A percentile compares a stretch with the other conserved stretches of the same genome.
Evolutionary conservation across 2,329 filamentous ascomycete species (phyloP).

Genomic region (Diaporthe ampelina): DNA sequence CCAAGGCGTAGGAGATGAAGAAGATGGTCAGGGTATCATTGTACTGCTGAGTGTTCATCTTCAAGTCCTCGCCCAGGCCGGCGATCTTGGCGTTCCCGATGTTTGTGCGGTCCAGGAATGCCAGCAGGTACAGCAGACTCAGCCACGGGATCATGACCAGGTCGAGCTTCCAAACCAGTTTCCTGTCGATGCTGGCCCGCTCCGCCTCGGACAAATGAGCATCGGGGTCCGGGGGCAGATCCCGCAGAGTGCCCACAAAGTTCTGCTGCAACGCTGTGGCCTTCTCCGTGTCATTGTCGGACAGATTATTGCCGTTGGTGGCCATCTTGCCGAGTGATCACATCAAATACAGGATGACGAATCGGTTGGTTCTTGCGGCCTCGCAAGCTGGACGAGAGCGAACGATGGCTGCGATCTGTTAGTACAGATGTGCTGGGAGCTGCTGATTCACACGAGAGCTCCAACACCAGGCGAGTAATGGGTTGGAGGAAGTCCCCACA

Average conservation of each 20-base stretch:
- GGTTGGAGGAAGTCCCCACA: background rate
- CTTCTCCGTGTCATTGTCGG: conserved; percentile 42
- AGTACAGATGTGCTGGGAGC: background rate
- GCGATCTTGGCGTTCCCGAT: conserved; percentile 79
- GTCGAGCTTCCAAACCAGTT: conserved; percentile 51
- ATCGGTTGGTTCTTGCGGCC: background rate
- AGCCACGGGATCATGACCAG: conserved; percentile 54
- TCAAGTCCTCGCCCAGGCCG: conserved; percentile 66
- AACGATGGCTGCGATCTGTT: conserved; percentile 6
- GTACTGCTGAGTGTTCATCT: conserved; percentile 75
- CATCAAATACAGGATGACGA: background rate
- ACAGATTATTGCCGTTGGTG: conserved; percentile 18
- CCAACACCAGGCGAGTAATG: no score
- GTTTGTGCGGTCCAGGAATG: conserved; percentile 83
- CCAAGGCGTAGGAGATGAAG: conserved; percentile 87
- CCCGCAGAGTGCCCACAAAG: conserved; percentile 37
- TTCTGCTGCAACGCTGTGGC: conserved; percentile 37
- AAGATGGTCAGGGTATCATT: conserved; percentile 85
- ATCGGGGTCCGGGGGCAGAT: conserved; percentile 51
- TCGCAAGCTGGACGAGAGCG: background rate
- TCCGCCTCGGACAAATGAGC: conserved; percentile 49
- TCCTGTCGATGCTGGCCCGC: conserved; percentile 49
- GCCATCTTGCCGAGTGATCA: conserved; percentile 9
- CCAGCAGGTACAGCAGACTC: conserved; percentile 78
- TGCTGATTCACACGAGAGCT: background rate